Percentiles rank a stretch among this genome's conserved stretches.
Evolutionary conservation across 2,329 filamentous ascomycete genomes (phyloP).

Genomic region (Trichothecium roseum): DNA sequence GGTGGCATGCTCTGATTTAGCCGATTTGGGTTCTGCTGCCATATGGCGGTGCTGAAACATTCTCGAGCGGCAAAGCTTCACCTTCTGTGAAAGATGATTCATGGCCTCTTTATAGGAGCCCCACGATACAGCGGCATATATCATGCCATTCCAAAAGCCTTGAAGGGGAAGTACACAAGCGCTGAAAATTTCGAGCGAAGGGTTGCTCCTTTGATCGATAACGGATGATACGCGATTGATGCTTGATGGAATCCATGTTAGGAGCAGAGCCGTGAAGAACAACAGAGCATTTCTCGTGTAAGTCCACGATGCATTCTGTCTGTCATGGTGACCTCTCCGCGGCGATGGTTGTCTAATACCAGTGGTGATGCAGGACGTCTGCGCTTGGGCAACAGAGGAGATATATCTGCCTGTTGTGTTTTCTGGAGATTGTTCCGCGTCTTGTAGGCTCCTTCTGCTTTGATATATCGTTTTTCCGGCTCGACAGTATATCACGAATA

Average conservation of each 20-base stretch:
- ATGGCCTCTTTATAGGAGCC: constrained; percentile 37
- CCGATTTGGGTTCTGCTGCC: too few relatives aligned
- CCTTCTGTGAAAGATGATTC: too few relatives aligned
- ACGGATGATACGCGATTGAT: constrained; percentile 70
- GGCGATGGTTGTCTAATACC: too few relatives aligned
- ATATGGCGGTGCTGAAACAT: too few relatives aligned
- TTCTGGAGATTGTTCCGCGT: constrained; percentile 9
- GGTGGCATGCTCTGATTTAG: too few relatives aligned
- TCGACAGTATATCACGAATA: constrained; percentile 54
- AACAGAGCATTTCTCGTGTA: constrained; percentile 62
- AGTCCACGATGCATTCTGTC: constrained; percentile 49
- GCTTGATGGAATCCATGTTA: constrained; percentile 70
- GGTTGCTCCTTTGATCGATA: constrained; percentile 40
- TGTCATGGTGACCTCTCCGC: neutral
- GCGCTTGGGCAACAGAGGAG: constrained; percentile 36
- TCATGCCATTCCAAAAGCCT: constrained; percentile 77
- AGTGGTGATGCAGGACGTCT: constrained; percentile 17
- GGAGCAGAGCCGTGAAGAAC: constrained; percentile 60
- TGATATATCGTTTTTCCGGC: constrained; percentile 59
- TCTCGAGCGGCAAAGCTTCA: too few relatives aligned
- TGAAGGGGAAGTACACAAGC: constrained; percentile 70
- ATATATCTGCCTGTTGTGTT: neutral
- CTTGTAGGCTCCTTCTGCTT: constrained; percentile 51
- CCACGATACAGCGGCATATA: constrained; percentile 64
- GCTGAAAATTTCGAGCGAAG: constrained; percentile 57